Conservation (phyloP, 352 stramenopile genomes). For the Phytophthora meadii region DNA sequence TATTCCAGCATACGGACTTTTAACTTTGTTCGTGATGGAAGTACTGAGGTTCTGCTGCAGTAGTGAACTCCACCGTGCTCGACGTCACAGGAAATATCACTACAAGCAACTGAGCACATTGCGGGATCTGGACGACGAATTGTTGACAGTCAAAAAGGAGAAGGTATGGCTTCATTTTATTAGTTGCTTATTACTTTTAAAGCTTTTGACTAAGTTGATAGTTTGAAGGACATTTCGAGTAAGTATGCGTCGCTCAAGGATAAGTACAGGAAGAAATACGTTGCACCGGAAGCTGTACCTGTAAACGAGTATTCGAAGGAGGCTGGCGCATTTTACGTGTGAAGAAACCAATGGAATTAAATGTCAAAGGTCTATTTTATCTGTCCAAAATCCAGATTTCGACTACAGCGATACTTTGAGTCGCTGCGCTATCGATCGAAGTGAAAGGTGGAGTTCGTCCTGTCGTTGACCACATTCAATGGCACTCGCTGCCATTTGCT, state of each 20-base stretch:
- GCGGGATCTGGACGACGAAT: slow-evolving; percentile 71
- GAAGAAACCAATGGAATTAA: slow-evolving; percentile 8
- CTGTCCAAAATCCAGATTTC: slow-evolving; percentile 6
- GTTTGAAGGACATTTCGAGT: slow-evolving; percentile 63
- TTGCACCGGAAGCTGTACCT: slow-evolving; percentile 42
- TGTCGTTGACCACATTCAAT: slow-evolving; percentile 45
- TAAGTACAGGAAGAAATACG: slow-evolving; percentile 84
- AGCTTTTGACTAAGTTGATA: not conserved
- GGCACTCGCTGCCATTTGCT: slow-evolving; percentile 41
- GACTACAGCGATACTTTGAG: slow-evolving; percentile 48
- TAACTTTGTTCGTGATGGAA: slow-evolving; percentile 76
- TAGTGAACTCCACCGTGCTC: slow-evolving; percentile 54
- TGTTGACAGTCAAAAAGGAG: slow-evolving; percentile 73
- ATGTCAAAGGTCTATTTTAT: slow-evolving; percentile 19
- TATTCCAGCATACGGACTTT: slow-evolving; percentile 64
- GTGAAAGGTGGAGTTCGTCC: slow-evolving; percentile 46
- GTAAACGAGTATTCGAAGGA: slow-evolving; percentile 29
- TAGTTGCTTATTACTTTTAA: not conserved
- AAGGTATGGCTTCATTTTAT: slow-evolving; percentile 38
- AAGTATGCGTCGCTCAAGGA: slow-evolving; percentile 80
- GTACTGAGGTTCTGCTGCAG: slow-evolving; percentile 75
- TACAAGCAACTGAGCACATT: slow-evolving; percentile 66
- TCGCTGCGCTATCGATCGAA: slow-evolving; percentile 51
- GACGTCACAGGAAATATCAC: slow-evolving; percentile 61
- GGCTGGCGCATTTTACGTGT: slow-evolving; percentile 48